A percentile compares a stretch with the other conserved stretches of the same genome.
Evolutionary conservation across 1,284 basidiomycete species (phyloP).

Genomic region (Puccinia horiana): DNA sequence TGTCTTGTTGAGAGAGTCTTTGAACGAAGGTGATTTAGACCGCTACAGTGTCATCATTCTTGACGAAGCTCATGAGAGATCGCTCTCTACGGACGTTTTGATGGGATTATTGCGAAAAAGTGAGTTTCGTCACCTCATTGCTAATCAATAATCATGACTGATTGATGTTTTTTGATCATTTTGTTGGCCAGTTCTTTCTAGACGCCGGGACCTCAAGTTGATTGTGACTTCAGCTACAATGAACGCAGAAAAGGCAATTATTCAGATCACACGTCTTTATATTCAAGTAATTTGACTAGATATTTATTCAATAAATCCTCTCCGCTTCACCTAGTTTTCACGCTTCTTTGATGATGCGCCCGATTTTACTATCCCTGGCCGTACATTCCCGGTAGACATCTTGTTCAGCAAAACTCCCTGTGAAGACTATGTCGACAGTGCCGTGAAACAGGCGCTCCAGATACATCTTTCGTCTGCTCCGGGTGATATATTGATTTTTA

Average conservation of each 20-base stretch:
- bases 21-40: conserved; percentile 94
- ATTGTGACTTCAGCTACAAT: conserved; percentile 98
- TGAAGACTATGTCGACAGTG: conserved; percentile 96
- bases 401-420: conserved; percentile 95
- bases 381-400: conserved; percentile 97
- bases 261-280: background rate
- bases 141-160: background rate
- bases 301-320: background rate
- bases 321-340: conserved; percentile 70
- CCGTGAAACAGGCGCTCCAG: conserved; percentile 94
- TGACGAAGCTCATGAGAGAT: conserved; percentile 95
- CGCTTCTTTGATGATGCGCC: conserved; percentile 92
- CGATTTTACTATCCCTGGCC: conserved; percentile 92
- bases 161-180: conserved; percentile 12
- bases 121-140: conserved; percentile 60
- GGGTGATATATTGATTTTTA: conserved; percentile 96
- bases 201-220: conserved; percentile 86
- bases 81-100: conserved; percentile 89
- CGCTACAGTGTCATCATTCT: conserved; percentile 92
- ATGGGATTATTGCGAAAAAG: conserved; percentile 94
- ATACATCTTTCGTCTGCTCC: conserved; percentile 92
- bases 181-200: conserved; percentile 72
- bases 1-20: conserved; percentile 87
- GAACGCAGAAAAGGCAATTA: conserved; percentile 84
- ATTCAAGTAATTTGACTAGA: background rate